Evolutionary conservation across 73 alveolate species (phyloP), one percentile per base, ranked within the genome.

Genomic region (Paramecium biaurelia): DNA sequence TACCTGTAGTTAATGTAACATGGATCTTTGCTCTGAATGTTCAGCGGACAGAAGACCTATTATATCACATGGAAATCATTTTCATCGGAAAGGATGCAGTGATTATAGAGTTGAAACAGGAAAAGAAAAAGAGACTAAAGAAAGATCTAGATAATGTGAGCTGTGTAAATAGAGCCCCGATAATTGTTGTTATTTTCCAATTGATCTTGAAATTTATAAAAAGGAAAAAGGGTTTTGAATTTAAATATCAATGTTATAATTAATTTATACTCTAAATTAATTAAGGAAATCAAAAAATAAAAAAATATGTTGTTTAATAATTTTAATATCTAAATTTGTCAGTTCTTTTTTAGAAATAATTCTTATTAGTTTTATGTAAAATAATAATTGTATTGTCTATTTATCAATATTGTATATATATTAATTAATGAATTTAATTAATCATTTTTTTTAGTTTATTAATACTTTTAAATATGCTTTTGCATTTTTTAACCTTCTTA

Each of bases 41-140:
- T 85, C 96, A n/a, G 57, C 58, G 1, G 70, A 59, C 20, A 93
- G 96, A 88, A 47, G 72, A 1, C 92, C 96, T 38, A 89, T 85
- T 12, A 5, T 88, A 4, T 86, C 20, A 10, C 94, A 88, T 87
- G 96, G 96, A 5, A 88, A 88, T 68, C 94, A 92, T 23, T 92
- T 47, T 68, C 96, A 92, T 28, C 68, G 96, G 41, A 32, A 37
- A 20, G 92, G 90, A 24, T 92, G 96, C 68, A 58, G 9, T 2
- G 41, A 43, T 63, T 57, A 53, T 35, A 14, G 28, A 57, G 87
- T 0, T 15, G 1, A 1, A 15, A 5, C 3, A 18, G 34, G 68
- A 15, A 4, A 53, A 53, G 14, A 18, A n/a, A 18, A 0, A n/a
- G 18, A 18, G 32, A 53, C 32, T 18, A 5, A 15, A 53, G 68